Evolutionary conservation across 2,329 filamentous ascomycete genomes (phyloP), one percentile per base, ranked within the genome.

Genomic region (Calonectria multiphialidica): DNA sequence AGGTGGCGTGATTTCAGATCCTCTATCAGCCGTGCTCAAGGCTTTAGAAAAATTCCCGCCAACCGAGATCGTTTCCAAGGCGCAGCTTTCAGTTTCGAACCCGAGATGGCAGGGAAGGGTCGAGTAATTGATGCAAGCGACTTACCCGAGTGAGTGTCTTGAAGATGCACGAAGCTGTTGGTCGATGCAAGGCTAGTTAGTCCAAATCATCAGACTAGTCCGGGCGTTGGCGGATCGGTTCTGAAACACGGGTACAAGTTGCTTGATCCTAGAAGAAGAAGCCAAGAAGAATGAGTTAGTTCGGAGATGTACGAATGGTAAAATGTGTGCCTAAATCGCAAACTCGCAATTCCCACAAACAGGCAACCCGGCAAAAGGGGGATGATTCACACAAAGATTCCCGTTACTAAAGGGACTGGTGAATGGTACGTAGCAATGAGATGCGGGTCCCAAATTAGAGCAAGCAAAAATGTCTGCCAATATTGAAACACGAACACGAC

Each of bases 1-100:
- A 72, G 66, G 74, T 78, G 77, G 77, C 76, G 71, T 78, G 76
- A 76, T 78, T 75, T 61, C 64, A 76, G 69, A 76, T 75, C 74
- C 72, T 72, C 62, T 68, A 68, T 72, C 72, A 76, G 55, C 65
- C 68, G 33, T 76, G 71, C 59, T 61, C 72, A 59, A 70, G 70
- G 74, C 72, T 73, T 71, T 70, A 73, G 62, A 74, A 72, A 40
- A 73, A 76, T 66, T 71, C 68, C 75, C 72, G 68, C 75, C 74
- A 75, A 75, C 76, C 68, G 66, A 76, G 59, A 45, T 65, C 35
- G 55, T 73, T 72, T 66, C 68, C 70, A 71, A 71, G 65, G 76
- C 71, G 74, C 67, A 74, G 57, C 71, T 71, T 75, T 73, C 69
- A 73, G 57, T 71, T 70, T 71, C 66, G 70, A 57, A 25, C 66